Evolutionary conservation across 176 grass and related monocot species (phyloP), one percentile per base, ranked within the genome.

Genomic region (Secale cereale): DNA sequence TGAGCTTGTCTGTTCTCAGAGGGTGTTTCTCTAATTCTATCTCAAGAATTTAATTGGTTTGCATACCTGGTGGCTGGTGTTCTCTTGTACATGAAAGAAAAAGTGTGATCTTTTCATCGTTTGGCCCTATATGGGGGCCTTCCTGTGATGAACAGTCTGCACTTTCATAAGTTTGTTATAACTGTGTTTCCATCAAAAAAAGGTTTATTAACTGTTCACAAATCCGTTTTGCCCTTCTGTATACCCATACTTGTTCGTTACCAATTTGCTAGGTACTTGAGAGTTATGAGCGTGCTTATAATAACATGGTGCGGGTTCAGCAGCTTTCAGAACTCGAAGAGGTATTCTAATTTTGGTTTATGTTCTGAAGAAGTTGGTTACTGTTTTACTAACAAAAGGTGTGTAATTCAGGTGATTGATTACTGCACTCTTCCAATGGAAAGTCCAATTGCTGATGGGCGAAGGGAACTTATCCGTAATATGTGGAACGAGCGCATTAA

Each of bases 401-500:
- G 29, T 27, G 28, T 59, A 57, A 86, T 78, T 80, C 48, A 97
- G 95, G 96, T 98, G 74, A 98, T 98, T 89, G 96, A 98, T 84
- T 98, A 98, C 83, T 94, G 91, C 75, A 95, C 93, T 77, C 93
- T 98, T 84, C 96, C 96, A 1, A 35, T 82, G 69, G 93, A 89
- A 67, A 95, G 89, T 74, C 69, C 86, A 43, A 90, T 98, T 87
- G 91, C 96, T 74, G 96, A 94, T 3, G 91, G 93, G 66, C 78
- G 91, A 83, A 95, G 91, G 74, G 96, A 98, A 85, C 89, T 98
- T 80, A 98, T 98, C 63, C 93, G 96, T 48, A 98, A 94, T 84
- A 98, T 98, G 96, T 98, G 96, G 96, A 98, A 92, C 83, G 91
- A 98, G 76, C 96, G 96, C 31, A 98, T 98, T 74, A 89, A 90